A percentile compares a stretch with the other conserved stretches of the same genome.
These are phyloP conservation scores for Solanum lycopersicoides DNA, from an alignment of 257 asterid species.

Conservation along the genomic window DNA sequence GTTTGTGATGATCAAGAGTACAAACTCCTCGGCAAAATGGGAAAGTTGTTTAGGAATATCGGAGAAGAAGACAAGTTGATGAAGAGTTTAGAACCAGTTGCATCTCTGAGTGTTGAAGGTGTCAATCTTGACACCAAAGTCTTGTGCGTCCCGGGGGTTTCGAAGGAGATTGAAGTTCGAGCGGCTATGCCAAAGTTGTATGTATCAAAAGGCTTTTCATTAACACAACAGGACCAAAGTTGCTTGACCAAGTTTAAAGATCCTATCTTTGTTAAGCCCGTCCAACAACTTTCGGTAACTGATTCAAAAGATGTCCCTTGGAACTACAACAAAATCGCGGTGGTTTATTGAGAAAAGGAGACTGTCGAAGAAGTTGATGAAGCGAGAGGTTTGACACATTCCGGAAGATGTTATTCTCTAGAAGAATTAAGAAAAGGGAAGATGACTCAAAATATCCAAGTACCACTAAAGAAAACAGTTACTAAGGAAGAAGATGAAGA, in stretches of 20 bases:
- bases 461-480: background rate
- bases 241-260: background rate
- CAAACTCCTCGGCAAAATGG: background rate
- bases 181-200: background rate
- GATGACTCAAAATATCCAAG: background rate
- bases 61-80: background rate
- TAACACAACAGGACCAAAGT: background rate
- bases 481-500: too few species aligned
- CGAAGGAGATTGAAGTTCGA: rapidly evolving
- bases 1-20: background rate
- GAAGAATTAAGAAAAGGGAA: background rate
- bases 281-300: background rate
- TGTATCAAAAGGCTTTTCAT: background rate
- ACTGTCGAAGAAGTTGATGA: background rate
- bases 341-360: background rate
- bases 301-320: background rate
- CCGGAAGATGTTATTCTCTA: background rate
- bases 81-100: background rate
- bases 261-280: background rate
- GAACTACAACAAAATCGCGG: background rate
- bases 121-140: background rate
- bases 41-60: background rate
- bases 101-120: background rate
- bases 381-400: background rate
- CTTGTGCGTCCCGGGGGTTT: too few species aligned